Percentiles rank a stretch among this genome's conserved stretches.
Evolutionary conservation across 176 grass and related monocot species (phyloP).

Genomic region (Lolium multiflorum): DNA sequence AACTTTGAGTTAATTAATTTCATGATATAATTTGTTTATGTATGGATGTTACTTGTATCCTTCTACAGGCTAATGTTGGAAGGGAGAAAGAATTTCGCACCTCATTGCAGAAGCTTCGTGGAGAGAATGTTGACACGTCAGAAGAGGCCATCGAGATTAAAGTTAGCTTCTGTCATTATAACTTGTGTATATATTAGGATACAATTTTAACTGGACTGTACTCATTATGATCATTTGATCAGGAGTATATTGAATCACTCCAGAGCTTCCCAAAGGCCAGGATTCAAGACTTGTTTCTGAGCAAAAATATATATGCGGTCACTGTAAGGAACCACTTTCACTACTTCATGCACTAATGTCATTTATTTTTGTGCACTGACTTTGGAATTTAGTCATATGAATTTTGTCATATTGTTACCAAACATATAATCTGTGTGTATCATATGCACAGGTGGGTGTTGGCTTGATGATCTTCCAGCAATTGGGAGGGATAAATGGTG

Average conservation of each 20-base stretch:
- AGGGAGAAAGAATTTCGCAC: conserved; percentile 62
- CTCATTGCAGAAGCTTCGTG: conserved; percentile 67
- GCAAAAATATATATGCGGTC: conserved; percentile 60
- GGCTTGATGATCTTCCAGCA: conserved; percentile 78
- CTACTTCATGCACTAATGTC: neutral
- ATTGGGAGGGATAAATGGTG: conserved; percentile 75
- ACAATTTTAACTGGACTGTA: conserved; percentile 3
- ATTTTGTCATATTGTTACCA: neutral
- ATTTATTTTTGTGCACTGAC: neutral
- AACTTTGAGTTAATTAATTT: neutral
- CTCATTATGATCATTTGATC: conserved; percentile 23
- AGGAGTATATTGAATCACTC: conserved; percentile 73
- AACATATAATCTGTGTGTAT: conserved; percentile 16
- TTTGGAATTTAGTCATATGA: conserved; percentile 26
- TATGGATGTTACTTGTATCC: conserved; percentile 7
- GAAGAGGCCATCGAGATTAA: conserved; percentile 74
- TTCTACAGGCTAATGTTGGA: conserved; percentile 64
- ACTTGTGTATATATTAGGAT: conserved; percentile 15
- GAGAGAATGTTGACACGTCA: conserved; percentile 56
- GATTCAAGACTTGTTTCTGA: conserved; percentile 62
- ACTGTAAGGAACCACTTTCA: conserved; percentile 64
- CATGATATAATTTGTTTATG: neutral
- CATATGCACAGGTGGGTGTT: conserved; percentile 59
- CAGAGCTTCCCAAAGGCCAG: conserved; percentile 52
- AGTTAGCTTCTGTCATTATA: conserved; percentile 44